Percentiles rank a stretch among this genome's conserved stretches.
Conservation (phyloP, 345 rosid species). For the Brassica carinata region DNA sequence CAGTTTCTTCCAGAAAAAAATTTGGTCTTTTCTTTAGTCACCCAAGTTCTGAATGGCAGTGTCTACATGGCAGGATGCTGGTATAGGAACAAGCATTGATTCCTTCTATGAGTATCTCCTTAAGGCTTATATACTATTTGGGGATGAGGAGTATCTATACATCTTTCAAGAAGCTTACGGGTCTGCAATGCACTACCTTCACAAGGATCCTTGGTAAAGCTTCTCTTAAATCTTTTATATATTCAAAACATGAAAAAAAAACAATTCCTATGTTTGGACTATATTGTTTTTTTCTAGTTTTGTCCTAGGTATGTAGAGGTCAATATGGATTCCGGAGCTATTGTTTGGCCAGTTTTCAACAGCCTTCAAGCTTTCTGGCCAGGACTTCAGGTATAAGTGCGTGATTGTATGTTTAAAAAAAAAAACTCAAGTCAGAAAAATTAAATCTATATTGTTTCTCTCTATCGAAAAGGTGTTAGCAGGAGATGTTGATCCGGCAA, state of each 20-base stretch:
- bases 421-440: not conserved
- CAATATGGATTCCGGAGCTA: constrained; percentile 97
- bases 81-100: constrained; percentile 98
- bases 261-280: constrained; percentile 32
- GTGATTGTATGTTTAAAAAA: not conserved
- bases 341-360: constrained; percentile 94
- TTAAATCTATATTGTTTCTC: not conserved
- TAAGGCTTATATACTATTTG: constrained; percentile 95
- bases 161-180: constrained; percentile 95
- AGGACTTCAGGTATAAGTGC: constrained; percentile 87
- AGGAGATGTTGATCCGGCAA: constrained; percentile 94
- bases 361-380: constrained; percentile 99
- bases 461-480: constrained; percentile 76
- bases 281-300: constrained; percentile 27
- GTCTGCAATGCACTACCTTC: constrained; percentile 87
- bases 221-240: constrained; percentile 31
- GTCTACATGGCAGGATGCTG: constrained; percentile 86
- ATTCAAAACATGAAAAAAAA: constrained; percentile 33
- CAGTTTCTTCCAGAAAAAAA: not conserved
- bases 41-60: constrained; percentile 21
- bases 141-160: constrained; percentile 89
- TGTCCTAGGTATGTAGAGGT: constrained; percentile 90
- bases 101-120: constrained; percentile 97
- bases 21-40: not conserved
- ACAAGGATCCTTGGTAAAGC: constrained; percentile 94